Base-by-base conservation (phyloP, 257 asterid genomes). In the Solanum sejunctum region DNA sequence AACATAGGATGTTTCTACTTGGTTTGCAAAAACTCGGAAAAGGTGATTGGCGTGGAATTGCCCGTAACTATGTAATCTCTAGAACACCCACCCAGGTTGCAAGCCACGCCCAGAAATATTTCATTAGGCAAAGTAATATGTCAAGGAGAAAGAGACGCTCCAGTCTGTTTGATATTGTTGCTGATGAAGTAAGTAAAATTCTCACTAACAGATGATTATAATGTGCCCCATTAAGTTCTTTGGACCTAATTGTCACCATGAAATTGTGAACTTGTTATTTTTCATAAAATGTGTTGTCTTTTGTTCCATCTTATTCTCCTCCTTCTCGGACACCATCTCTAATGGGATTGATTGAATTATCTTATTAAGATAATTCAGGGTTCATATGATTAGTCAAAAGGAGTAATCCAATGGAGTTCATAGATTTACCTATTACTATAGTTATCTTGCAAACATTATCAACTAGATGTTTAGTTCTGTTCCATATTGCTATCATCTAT, bases 21-120 rank as follows among this genome's bases (percentile, higher is more conserved):
- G 99, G 99, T 72, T 88, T 97, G 91, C 98, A 97, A 86, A 97
- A 97, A 93, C 98, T 97, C 12, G 99, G 99, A 61, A 97, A 97
- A 92, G 99, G 99, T 45, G 99, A 97, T 83, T 97, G 99, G 99
- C 98, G 99, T 78, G 99, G 99, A 84, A 97, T 97, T 89, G 97
- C 99, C 43, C 94, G 99, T 16, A 94, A 92, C 88, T 97, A 91
- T 83, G 99, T 97, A 18, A 89, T 95, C 82, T 84, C 99, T 28
- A 92, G 99, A 89, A 97, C 99, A 0, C 99, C 99, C 63, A 97
- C 99, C 66, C 99, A 97, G 91, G 99, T 97, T 23, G 99, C 99
- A 63, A 97, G 99, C 90, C 99, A 97, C 64, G 99, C 99, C 78
- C 99, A 97, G 75, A 97, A 97, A 82, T 95, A 95, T 89, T 97